These are phyloP conservation scores for Aspergillus incahuasiensis DNA, from an alignment of 495 filamentous ascomycete genomes.

Conservation along the genomic window DNA sequence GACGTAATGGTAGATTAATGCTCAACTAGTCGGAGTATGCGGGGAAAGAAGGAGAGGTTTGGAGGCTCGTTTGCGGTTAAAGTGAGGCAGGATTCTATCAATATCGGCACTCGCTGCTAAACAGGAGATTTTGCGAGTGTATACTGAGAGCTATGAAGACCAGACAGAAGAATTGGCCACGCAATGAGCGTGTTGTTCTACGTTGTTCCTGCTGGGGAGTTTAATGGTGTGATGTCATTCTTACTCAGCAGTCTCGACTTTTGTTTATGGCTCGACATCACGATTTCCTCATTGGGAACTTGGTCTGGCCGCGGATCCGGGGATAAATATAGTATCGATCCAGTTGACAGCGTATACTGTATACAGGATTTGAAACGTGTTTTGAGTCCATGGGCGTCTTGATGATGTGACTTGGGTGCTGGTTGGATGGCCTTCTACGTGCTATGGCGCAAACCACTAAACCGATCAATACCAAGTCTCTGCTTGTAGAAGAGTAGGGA, in stretches of 20 bases:
- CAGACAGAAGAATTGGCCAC: not conserved
- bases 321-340: not conserved
- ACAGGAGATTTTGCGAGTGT: not conserved
- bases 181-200: not conserved
- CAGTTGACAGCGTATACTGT: not conserved
- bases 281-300: not conserved
- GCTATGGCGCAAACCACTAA: no score
- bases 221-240: constrained; percentile 17
- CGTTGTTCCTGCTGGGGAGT: not conserved
- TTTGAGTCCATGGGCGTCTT: no score
- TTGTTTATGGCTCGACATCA: not conserved
- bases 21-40: not conserved
- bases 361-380: no score
- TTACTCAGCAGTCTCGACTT: constrained; percentile 13
- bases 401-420: not conserved
- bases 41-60: not conserved
- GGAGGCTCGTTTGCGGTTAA: not conserved
- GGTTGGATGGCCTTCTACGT: no score
- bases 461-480: not conserved
- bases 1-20: not conserved
- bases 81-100: not conserved
- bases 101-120: not conserved
- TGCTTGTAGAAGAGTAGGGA: not conserved
- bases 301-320: not conserved
- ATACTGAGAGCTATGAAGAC: not conserved